Conservation (phyloP, 345 rosid species). For the Cardamine chenopodiifolia region DNA sequence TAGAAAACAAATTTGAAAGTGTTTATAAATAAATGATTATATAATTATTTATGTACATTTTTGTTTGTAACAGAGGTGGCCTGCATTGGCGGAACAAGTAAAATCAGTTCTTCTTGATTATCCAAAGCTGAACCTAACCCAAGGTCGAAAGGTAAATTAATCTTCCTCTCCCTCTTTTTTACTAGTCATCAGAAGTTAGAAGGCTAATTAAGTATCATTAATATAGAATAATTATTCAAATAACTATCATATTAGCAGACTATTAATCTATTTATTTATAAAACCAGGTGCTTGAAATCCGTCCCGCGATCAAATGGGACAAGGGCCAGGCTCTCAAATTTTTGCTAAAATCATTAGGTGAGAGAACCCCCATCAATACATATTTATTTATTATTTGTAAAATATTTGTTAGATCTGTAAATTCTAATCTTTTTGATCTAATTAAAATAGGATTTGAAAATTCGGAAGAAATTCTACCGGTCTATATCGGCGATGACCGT, state of each 20-base stretch:
- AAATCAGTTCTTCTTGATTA: slow-evolving; percentile 58
- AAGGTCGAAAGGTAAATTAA: slow-evolving; percentile 75
- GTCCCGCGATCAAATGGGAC: slow-evolving; percentile 96
- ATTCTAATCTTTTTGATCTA: not conserved
- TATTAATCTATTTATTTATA: slow-evolving; percentile 14
- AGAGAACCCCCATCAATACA: not conserved
- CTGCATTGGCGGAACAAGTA: slow-evolving; percentile 63
- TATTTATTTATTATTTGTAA: not conserved
- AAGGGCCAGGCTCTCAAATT: slow-evolving; percentile 94
- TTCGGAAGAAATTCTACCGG: slow-evolving; percentile 67
- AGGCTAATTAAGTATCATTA: not conserved
- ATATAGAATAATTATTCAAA: not conserved
- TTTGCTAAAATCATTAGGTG: slow-evolving; percentile 79
- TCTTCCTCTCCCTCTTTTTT: not conserved
- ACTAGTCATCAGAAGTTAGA: slow-evolving; percentile 6
- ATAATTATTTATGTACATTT: not conserved
- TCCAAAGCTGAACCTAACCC: slow-evolving; percentile 71
- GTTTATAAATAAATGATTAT: not conserved
- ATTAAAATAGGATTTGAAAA: slow-evolving; percentile 59
- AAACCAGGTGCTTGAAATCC: slow-evolving; percentile 78
- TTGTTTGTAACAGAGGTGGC: slow-evolving; percentile 62
- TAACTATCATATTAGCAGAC: not conserved
- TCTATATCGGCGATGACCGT: slow-evolving; percentile 94
- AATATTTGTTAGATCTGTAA: not conserved
- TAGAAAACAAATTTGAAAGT: not conserved